Percentiles rank a stretch among this genome's conserved stretches.
phyloP scores from a whole-genome alignment of 495 filamentous ascomycete genomes.

The Daldinia caldariorum region DNA sequence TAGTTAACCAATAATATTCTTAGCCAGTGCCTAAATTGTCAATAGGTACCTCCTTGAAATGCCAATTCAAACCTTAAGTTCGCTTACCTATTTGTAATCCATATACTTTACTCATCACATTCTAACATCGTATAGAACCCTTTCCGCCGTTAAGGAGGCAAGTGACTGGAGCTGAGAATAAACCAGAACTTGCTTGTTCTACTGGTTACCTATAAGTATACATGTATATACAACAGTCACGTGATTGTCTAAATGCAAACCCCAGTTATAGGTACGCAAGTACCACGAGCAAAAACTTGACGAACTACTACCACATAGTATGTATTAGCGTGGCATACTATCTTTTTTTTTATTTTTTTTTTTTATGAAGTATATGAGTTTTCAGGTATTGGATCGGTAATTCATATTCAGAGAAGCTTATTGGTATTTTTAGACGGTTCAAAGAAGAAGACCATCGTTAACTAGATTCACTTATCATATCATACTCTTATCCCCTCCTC shows the following conservation, averaged over 20 bases:
- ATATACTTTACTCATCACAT: no score
- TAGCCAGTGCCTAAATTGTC: no score
- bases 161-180: neutral
- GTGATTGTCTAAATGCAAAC: neutral
- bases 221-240: neutral
- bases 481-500: neutral
- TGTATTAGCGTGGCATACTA: neutral
- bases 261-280: neutral
- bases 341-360: neutral
- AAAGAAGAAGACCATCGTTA: neutral
- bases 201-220: no score
- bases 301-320: no score
- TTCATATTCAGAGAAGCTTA: neutral
- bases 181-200: neutral
- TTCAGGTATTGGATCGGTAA: no score
- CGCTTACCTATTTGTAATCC: no score
- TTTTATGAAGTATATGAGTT: no score
- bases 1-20: no score
- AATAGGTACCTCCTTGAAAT: no score
- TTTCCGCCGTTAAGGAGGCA: no score
- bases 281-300: neutral
- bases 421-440: neutral
- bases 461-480: neutral
- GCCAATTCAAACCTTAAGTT: no score
- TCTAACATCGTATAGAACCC: no score